Evolutionary conservation across 129 eudicot genomes (phyloP), one percentile per base, ranked within the genome.

Genomic region (Lonicera japonica): DNA sequence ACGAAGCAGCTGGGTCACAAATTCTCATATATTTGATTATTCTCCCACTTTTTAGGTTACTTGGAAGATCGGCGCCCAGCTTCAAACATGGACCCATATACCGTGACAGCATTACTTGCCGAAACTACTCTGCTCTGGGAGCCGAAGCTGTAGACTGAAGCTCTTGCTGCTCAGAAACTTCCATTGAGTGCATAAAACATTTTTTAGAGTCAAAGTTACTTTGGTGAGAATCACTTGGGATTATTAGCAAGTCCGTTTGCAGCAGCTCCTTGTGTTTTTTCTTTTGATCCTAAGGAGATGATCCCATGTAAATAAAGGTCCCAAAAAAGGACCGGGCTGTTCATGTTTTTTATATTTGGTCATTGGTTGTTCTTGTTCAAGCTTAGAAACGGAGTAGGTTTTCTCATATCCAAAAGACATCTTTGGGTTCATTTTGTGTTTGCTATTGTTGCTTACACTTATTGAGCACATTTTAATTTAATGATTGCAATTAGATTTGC

Each of bases 61-160:
- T 73, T 94, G 92, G 99, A 94, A 75, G 99, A 94, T 39, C 79
- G 99, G 74, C 96, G 99, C 43, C 99, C 99, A 1, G 99, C 99
- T 71, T 94, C 99, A 73, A 94, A 94, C 99, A 94, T 94, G 99
- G 99, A 94, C 75, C 99, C 99, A 2, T 94, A 94, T 9, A 70
- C 77, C 18, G 99, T 94, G 79, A 94, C 89, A 0, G 79, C 79
- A 57, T 73, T 94, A 67, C 99, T 94, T 64, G 96, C 99, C 19
- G 99, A 94, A 74, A 94, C 96, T 41, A 94, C 96, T 8, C 25
- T 94, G 56, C 73, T 94, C 50, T 94, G 99, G 99, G 92, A 88
- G 80, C 96, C 98, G 6, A 87, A 95, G 4, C 95, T 88, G 40
- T 96, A 88, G 74, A 95, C 98, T 23, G 96, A 92, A 79, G 96